Evolutionary conservation across 345 rosid species (phyloP).

Genomic region (Citrus maxima): DNA sequence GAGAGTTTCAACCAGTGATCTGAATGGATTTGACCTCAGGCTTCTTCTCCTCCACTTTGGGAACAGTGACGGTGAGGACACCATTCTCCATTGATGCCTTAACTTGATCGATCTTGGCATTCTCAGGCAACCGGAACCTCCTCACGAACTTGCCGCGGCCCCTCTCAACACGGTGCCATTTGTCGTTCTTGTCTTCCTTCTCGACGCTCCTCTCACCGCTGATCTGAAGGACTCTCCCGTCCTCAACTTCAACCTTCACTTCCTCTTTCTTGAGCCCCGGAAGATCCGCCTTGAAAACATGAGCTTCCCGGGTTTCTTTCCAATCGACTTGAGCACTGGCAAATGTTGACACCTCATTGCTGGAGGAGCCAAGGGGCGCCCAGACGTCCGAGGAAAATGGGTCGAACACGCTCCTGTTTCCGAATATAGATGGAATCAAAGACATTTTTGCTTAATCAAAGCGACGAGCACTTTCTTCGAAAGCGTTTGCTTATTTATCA

Average conservation of each 20-base stretch:
- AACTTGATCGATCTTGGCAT: conserved; percentile 17
- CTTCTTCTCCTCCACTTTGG: conserved; percentile 23
- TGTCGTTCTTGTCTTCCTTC: conserved; percentile 31
- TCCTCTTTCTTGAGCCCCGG: conserved; percentile 28
- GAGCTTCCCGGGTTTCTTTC: conserved; percentile 30
- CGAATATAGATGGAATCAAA: conserved; percentile 21
- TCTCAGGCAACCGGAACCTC: conserved; percentile 27
- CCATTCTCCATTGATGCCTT: conserved; percentile 30
- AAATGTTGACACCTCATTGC: conserved; percentile 12
- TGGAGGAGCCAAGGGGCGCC: conserved; percentile 12
- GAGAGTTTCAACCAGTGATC: conserved; percentile 16
- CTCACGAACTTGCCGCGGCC: conserved; percentile 29
- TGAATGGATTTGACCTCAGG: conserved; percentile 22
- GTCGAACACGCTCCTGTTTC: conserved; percentile 18
- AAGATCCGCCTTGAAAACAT: conserved; percentile 27
- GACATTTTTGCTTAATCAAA: conserved; percentile 6
- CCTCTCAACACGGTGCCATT: conserved; percentile 27
- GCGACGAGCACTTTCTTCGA: not conserved
- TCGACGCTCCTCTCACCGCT: conserved; percentile 23
- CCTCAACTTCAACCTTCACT: conserved; percentile 24
- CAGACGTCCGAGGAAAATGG: conserved; percentile 27
- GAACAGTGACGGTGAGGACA: conserved; percentile 21
- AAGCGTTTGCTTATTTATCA: not conserved
- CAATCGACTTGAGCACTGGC: conserved; percentile 19
- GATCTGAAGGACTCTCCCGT: conserved; percentile 27